phyloP scores from a whole-genome alignment of 1,284 basidiomycete species.

The Leccinum cinnamomeum region DNA sequence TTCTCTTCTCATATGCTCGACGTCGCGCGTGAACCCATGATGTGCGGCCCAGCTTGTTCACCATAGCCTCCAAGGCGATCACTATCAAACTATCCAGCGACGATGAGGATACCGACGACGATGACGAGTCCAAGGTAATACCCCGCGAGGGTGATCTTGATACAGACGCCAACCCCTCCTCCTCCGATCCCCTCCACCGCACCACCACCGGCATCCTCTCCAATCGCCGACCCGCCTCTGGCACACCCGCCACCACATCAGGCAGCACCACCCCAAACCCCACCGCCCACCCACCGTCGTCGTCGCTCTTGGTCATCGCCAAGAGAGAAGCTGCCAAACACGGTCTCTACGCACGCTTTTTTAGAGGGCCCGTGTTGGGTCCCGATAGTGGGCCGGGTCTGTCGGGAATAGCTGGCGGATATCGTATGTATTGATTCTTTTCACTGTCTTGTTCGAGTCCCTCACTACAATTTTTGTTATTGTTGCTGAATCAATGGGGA shows the following conservation, averaged over 20 bases:
- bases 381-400: slow-evolving; percentile 37
- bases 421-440: slow-evolving; percentile 22
- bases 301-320: slow-evolving; percentile 61
- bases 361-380: slow-evolving; percentile 67
- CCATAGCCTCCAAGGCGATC: slow-evolving; percentile 75
- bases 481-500: neutral
- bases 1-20: neutral
- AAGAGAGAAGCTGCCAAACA: slow-evolving; percentile 78
- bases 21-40: neutral
- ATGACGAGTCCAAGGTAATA: slow-evolving; percentile 30
- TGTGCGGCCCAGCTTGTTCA: slow-evolving; percentile 62
- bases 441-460: neutral
- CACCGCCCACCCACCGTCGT: slow-evolving; percentile 29
- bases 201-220: slow-evolving; percentile 79
- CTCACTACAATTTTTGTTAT: neutral
- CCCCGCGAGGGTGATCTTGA: neutral
- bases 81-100: slow-evolving; percentile 62
- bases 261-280: slow-evolving; percentile 48
- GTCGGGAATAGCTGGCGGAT: slow-evolving; percentile 54
- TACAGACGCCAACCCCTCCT: neutral
- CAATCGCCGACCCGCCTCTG: slow-evolving; percentile 58
- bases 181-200: slow-evolving; percentile 22
- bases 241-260: slow-evolving; percentile 54
- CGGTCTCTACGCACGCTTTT: slow-evolving; percentile 78
- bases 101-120: slow-evolving; percentile 47